phyloP scores from a whole-genome alignment of 495 filamentous ascomycete species.

The Aspergillus baeticus region DNA sequence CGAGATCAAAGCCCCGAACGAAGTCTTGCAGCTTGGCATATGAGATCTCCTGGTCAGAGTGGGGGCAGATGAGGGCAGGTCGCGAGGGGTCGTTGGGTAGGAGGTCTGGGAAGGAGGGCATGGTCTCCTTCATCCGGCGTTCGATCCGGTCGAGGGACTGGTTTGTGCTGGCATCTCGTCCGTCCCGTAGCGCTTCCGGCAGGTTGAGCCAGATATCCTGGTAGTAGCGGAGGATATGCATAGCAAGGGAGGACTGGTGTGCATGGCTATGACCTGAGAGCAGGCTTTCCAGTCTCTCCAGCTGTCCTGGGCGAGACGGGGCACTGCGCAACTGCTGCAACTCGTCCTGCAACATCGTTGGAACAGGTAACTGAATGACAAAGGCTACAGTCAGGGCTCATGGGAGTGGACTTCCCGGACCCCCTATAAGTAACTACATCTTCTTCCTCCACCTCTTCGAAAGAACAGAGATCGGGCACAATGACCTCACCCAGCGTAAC shows the following conservation, averaged over 20 bases:
- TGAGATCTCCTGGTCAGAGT: not conserved
- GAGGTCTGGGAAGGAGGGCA: not conserved
- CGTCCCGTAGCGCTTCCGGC: not conserved
- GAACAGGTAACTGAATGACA: no score
- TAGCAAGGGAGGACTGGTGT: not conserved
- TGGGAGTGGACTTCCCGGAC: no score
- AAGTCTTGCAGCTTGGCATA: not conserved
- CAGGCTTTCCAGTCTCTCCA: not conserved
- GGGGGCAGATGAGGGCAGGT: constrained; percentile 1
- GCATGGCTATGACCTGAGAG: not conserved
- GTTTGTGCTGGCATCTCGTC: not conserved
- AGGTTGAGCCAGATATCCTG: constrained; percentile 5
- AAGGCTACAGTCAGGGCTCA: no score
- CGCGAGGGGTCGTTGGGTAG: not conserved
- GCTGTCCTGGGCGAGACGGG: not conserved
- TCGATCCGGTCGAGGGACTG: not conserved
- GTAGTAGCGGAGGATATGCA: constrained; percentile 1
- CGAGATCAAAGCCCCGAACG: not conserved
- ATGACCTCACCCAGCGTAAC: no score
- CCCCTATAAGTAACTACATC: no score
- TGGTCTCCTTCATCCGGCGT: not conserved
- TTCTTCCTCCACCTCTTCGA: no score
- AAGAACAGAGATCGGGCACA: no score
- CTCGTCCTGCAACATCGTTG: not conserved
- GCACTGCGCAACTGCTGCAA: not conserved